phyloP scores from a whole-genome alignment of 176 grass and related monocot genomes.

The Triticum dicoccoides region DNA sequence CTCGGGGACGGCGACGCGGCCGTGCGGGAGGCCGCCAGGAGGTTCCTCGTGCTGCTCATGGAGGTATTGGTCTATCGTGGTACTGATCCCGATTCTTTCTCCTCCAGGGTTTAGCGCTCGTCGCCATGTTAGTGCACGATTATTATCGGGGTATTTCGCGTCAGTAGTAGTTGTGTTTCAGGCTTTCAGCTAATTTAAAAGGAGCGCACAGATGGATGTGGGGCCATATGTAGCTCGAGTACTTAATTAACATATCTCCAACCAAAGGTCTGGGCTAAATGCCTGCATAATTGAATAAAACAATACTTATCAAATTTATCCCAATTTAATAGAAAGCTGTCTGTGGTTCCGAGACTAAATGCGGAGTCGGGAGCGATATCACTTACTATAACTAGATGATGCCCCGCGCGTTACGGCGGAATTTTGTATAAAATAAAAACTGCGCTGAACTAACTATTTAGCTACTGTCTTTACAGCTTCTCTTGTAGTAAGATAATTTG shows the following conservation, averaged over 20 bases:
- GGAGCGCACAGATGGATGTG: too few relatives aligned
- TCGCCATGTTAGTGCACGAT: too few relatives aligned
- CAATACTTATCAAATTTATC: too few relatives aligned
- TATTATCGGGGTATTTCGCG: neutral
- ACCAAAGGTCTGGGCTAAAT: neutral
- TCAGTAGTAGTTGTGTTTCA: neutral
- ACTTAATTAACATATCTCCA: neutral
- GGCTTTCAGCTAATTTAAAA: neutral
- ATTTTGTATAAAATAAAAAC: too few relatives aligned
- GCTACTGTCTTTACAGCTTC: too few relatives aligned
- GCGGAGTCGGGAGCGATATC: neutral
- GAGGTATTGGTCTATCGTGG: slow-evolving; percentile 36
- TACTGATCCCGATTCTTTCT: neutral
- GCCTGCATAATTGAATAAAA: too few relatives aligned
- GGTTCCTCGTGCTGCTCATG: slow-evolving; percentile 64
- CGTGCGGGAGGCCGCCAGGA: slow-evolving; percentile 68
- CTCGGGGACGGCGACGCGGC: slow-evolving; percentile 54
- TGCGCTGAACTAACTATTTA: too few relatives aligned
- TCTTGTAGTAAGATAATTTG: too few relatives aligned
- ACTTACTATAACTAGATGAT: neutral
- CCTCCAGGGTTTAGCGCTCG: too few relatives aligned
- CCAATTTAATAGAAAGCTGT: too few relatives aligned
- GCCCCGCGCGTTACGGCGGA: too few relatives aligned
- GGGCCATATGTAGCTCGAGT: neutral
- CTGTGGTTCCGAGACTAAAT: neutral